Base-by-base conservation (phyloP, 148 eudicot species). In the Rhododendron ferrugineum region DNA sequence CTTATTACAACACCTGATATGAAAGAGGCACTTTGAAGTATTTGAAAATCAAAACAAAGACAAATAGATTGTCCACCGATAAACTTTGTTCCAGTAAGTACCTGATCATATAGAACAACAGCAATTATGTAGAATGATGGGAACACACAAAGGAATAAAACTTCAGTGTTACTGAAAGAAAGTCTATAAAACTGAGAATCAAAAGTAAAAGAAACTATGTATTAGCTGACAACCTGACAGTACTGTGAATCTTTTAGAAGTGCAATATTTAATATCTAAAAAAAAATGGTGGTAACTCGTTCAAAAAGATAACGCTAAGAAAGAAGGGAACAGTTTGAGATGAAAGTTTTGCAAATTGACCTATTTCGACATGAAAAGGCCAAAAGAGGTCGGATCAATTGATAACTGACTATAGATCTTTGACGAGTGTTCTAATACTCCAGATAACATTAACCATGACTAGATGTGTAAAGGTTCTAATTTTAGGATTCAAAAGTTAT, bases 61-160 rank as follows among this genome's bases (percentile, higher is more conserved):
- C 98, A 91, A 96, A 96, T 7, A 96, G 92, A 85, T 96, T 96
- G 88, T 96, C 99, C 91, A 96, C 99, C 3, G 98, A 96, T 86
- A 96, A 96, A 89, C 99, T 95, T 88, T 96, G 99, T 91, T 96
- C 99, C 89, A 96, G 89, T 83, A 96, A 82, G 88, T 96, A 96
- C 92, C 99, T 96, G 92, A 81, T 88, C 86, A 73, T 40, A 66
- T 60, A 18, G 36, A 85, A 40, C 15, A 70, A 84, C 20, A 56
- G 30, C 82, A 78, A 87, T 58, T 28, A 79, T 42, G 66, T 34
- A 78, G 37, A 81, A 80, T 42, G 81, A 14, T 34, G 81, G 82
- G 72, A 60, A 64, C 9, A 66, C 34, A 46, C 70, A 74, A 79
- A 79, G 26, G 34, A 52, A 64, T 47, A 47, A 79, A 82, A 42